phyloP scores from a whole-genome alignment of 306 rosid species.

The Delonix regia region DNA sequence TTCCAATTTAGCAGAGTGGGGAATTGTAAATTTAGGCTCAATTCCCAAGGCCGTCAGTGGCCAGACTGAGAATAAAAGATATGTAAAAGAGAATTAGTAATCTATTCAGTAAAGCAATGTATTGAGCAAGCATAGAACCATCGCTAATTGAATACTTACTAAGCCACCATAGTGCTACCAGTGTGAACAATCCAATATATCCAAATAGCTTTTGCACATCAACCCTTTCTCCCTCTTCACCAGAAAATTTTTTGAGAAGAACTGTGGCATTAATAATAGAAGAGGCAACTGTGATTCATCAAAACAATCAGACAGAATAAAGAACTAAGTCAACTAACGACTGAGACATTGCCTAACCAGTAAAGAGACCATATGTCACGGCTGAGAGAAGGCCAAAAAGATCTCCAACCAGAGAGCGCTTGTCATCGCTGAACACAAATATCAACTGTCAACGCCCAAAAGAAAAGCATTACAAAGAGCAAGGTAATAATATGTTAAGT shows the following conservation, averaged over 20 bases:
- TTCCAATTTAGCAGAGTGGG: constrained; percentile 77
- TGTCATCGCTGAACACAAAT: constrained; percentile 62
- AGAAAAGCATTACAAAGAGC: constrained; percentile 38
- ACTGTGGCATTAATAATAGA: constrained; percentile 48
- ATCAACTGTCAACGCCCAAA: constrained; percentile 46
- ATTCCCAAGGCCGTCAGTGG: constrained; percentile 87
- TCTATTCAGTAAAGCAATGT: background rate
- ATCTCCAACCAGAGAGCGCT: constrained; percentile 83
- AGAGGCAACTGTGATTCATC: constrained; percentile 4
- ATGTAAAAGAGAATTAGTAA: constrained; percentile 22
- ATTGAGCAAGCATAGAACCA: constrained; percentile 16
- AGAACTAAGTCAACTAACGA: background rate
- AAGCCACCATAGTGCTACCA: constrained; percentile 87
- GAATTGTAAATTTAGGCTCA: constrained; percentile 85
- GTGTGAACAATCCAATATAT: constrained; percentile 84
- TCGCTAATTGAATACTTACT: constrained; percentile 48
- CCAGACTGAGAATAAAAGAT: constrained; percentile 58
- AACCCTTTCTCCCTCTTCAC: constrained; percentile 82
- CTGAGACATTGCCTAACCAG: constrained; percentile 57
- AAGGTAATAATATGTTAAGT: constrained; percentile 30
- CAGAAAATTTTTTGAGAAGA: constrained; percentile 78
- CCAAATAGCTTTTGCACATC: constrained; percentile 93
- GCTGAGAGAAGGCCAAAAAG: constrained; percentile 89
- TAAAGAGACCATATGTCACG: constrained; percentile 79
- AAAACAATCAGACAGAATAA: constrained; percentile 3